Evolutionary conservation across 805 yeast species (phyloP), one percentile per base, ranked within the genome.

Genomic region (Suhomyces sp.): DNA sequence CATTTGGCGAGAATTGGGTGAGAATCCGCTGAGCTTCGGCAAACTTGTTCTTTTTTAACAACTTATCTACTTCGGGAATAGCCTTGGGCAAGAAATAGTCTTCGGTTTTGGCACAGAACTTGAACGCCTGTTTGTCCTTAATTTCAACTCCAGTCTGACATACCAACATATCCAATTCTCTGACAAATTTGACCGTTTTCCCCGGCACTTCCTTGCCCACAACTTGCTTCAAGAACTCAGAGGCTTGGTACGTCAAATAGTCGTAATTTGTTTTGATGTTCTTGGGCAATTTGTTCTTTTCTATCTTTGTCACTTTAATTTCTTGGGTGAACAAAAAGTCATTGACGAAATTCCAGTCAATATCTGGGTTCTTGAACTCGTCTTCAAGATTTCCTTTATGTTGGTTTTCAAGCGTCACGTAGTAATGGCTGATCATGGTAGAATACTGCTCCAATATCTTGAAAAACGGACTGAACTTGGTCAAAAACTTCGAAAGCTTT

Each of bases 401-500:
- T 51, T 64, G 60, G 1, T 67, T 63, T 39, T 74, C 74, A 6
- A 60, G 48, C 2, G 52, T 20, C 21, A 55, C 54, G 48, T 66
- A 69, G 31, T 63, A 62, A 44, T 69, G 67, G 12, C 71, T 64
- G 15, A 57, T 51, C 13, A 60, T 55, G n/a, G 69, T 60, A 1
- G 84, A 79, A 49, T 81, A 77, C 12, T 78, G 69, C 35, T 80
- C 75, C 24, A 80, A 58, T 41, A 59, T 69, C 59, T 56, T 69
- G 53, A 71, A 67, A 40, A 76, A 69, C 51, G 64, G 72, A 37
- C 63, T 67, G 53, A 83, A 68, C 52, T 77, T 80, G 27, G 80
- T 73, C 51, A 71, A 71, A n/a, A 83, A 65, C 58, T 85, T 80
- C 9, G 88, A 79, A 27, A 78, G 60, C 15, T 62, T 69, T 27